A percentile compares a stretch with the other conserved stretches of the same genome.
These are phyloP conservation scores for Epichloe uncinata DNA, from an alignment of 2,329 filamentous ascomycete species.

Conservation along the genomic window DNA sequence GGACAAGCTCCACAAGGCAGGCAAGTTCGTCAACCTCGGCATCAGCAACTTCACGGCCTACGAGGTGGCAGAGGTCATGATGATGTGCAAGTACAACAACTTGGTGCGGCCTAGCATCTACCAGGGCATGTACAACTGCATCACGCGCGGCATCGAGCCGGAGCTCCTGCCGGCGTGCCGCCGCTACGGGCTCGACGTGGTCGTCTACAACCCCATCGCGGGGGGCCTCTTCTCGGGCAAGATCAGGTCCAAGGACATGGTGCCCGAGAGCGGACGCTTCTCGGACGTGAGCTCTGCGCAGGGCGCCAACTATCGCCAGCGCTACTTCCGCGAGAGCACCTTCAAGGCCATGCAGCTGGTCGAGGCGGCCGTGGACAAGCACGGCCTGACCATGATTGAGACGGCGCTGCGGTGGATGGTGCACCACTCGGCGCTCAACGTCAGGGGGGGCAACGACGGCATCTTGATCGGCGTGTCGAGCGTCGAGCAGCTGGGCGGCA, in stretches of 20 bases:
- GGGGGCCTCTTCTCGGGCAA: constrained; percentile 77
- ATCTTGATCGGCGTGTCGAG: constrained; percentile 48
- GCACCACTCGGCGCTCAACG: constrained; percentile 51
- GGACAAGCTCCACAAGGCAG: constrained; percentile 70
- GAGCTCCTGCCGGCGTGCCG: constrained; percentile 63
- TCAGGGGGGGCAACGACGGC: constrained; percentile 41
- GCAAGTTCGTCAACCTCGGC: constrained; percentile 71
- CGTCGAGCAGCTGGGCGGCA: constrained; percentile 41
- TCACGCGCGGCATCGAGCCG: constrained; percentile 60
- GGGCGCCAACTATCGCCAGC: constrained; percentile 46
- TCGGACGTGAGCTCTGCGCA: constrained; percentile 38
- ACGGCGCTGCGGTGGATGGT: constrained; percentile 59
- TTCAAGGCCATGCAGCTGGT: constrained; percentile 53
- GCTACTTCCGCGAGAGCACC: constrained; percentile 58
- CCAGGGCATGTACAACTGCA: constrained; percentile 79
- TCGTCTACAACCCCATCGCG: constrained; percentile 71
- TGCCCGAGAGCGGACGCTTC: constrained; percentile 57
- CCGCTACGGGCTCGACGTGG: constrained; percentile 65
- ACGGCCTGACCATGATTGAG: constrained; percentile 57
- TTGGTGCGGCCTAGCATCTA: constrained; percentile 79
- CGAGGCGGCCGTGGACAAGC: constrained; percentile 52
- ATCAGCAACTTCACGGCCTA: constrained; percentile 77
- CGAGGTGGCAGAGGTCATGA: constrained; percentile 75
- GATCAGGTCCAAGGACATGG: constrained; percentile 51
- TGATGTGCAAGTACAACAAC: constrained; percentile 63